These are phyloP conservation scores for Phialemonium atrogriseum DNA, from an alignment of 2,329 filamentous ascomycete genomes.

Conservation along the genomic window DNA sequence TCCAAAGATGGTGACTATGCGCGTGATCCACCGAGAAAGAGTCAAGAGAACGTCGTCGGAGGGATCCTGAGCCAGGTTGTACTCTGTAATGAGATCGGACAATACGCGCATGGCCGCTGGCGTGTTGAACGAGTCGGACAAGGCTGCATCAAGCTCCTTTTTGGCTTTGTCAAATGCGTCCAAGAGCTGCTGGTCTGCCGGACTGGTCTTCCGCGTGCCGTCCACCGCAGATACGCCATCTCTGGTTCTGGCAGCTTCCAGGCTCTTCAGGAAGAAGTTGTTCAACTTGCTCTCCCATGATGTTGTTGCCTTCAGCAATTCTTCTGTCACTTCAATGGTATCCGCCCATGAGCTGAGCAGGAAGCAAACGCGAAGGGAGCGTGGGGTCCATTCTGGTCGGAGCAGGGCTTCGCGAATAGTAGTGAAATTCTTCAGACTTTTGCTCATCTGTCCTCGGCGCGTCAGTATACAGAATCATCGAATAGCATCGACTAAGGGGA, in stretches of 20 bases:
- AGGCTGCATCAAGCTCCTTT: slow-evolving; percentile 46
- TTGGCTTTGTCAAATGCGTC: slow-evolving; percentile 45
- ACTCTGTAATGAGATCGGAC: slow-evolving; percentile 55
- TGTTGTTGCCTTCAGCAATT: slow-evolving; percentile 48
- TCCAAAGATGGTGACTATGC: slow-evolving; percentile 58
- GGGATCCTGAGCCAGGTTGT: slow-evolving; percentile 35
- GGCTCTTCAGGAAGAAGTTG: slow-evolving; percentile 28
- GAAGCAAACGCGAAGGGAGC: slow-evolving; percentile 60
- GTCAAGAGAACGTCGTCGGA: slow-evolving; percentile 12
- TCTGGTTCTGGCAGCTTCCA: slow-evolving; percentile 12
- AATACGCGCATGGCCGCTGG: slow-evolving; percentile 53
- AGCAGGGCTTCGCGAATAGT: slow-evolving; percentile 58
- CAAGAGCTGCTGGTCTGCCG: slow-evolving; percentile 30
- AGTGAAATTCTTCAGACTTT: slow-evolving; percentile 66
- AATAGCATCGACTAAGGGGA: too few species aligned
- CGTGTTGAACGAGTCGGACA: slow-evolving; percentile 65
- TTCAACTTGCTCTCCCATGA: slow-evolving; percentile 60
- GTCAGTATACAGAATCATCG: too few species aligned
- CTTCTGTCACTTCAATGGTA: slow-evolving; percentile 61
- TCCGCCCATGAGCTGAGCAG: slow-evolving; percentile 61
- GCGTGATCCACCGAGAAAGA: slow-evolving; percentile 54
- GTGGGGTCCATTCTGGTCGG: slow-evolving; percentile 55
- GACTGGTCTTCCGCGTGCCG: slow-evolving; percentile 2
- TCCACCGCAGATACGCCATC: slow-evolving; percentile 7
- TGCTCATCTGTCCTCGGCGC: too few species aligned